Base-by-base conservation (phyloP, 305 asterid genomes). In the Galium porrigens region DNA sequence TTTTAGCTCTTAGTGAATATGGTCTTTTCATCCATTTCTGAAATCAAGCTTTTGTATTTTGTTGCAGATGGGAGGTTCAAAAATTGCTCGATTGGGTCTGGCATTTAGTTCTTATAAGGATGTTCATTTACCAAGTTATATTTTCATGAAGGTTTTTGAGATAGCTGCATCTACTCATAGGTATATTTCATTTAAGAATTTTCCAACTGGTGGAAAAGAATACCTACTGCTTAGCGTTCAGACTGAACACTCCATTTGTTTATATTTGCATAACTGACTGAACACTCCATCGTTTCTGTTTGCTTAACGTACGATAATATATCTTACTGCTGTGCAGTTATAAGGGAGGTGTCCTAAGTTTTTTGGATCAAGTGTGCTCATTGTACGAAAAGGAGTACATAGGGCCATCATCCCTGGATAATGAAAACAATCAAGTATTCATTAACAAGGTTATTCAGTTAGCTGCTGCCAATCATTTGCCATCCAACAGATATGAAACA, bases 361-460 rank as follows among this genome's bases (percentile, higher is more conserved):
- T 94, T 78, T 73, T 89, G 76, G 95, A 87, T 77, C 92, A 87
- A 79, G 82, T 94, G 64, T 85, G 90, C 85, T 81, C 83, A 60
- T 79, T 85, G 78, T 87, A 86, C 52, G 89, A 86, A 68, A 80
- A 79, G 66, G 87, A 82, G 44, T 78, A 81, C 76, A 73, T 82
- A 57, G 74, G 65, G 55, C 64, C 80, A 56, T 64, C 74, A 49
- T 82, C 88, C 61, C 77, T 66, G 58, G 84, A 55, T 68, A 58
- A 81, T 75, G 84, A 76, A 76, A 81, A 78, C 80, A 70, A 68
- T 63, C 85, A 82, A 78, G 72, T 73, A 60, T 80, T 94, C 68
- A 55, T 74, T 55, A 87, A 86, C 74, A 83, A 82, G 81, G 81
- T 87, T 78, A 42, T 78, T 69, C 83, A 87, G 82, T 73, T 94